Evolutionary conservation across 768 basidiomycete genomes (phyloP), one percentile per base, ranked within the genome.

Genomic region (Podaxis mareebaensis): DNA sequence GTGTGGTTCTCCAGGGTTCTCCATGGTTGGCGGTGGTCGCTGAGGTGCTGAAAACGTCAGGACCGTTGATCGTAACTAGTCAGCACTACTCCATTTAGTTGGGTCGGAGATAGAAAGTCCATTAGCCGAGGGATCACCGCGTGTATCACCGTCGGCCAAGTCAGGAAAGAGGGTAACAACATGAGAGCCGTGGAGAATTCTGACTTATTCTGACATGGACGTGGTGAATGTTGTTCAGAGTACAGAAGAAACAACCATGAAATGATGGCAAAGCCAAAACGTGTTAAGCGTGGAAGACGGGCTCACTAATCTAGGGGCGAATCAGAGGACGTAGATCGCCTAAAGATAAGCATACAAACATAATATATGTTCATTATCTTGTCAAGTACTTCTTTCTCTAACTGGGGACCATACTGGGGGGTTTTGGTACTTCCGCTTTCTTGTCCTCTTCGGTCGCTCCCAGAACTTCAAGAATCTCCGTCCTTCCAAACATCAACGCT

Each of bases 401-500:
- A 33, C 53, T 33, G 5, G 60, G 53, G 11, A 54, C 40, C 53
- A 55, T 48, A 12, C 53, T 55, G 1, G 70, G 72, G 13, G 76
- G 76, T n/a, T 71, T 70, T 15, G 80, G 79, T 22, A 80, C 75
- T 44, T 77, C 74, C 1, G 64, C 64, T n/a, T 69, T 70, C 39
- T 78, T 73, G 67, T 91, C 89, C 3, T 77, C 85, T 51, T 85
- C 85, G 36, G 73, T 83, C 13, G 83, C 85, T 30, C 90, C 88
- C 62, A 92, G 69, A 12, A 85, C 67, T 57, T 75, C 75, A 73
- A 90, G 76, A 62, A 90, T 60, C 48, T 86, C 83, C 17, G 76
- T 78, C 69, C 84, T 81, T 38, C 79, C 78, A 68, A 93, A 92
- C 80, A 92, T 86, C 64, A 83, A 77, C 7, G 89, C 89, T 0